phyloP scores from a whole-genome alignment of 1,284 basidiomycete genomes.

The Grifola frondosa region DNA sequence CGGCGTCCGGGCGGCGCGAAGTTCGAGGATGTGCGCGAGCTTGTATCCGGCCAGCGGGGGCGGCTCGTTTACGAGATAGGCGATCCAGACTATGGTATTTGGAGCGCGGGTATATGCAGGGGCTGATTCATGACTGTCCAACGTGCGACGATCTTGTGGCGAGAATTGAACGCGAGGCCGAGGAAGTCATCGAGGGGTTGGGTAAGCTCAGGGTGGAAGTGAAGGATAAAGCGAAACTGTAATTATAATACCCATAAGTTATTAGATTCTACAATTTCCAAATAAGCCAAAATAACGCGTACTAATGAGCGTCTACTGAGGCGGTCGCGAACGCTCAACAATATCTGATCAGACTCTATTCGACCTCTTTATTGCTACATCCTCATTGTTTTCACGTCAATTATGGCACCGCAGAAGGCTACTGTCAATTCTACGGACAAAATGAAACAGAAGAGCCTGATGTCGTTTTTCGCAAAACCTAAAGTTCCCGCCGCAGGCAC shows the following conservation, averaged over 20 bases:
- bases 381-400: no score
- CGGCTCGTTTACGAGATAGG: conserved; percentile 82
- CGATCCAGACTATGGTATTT: conserved; percentile 86
- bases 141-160: conserved; percentile 76
- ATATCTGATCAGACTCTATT: no score
- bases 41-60: conserved; percentile 82
- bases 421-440: no score
- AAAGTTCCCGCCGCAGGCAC: conserved; percentile 21
- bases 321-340: no score
- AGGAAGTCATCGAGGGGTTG: conserved; percentile 65
- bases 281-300: no score
- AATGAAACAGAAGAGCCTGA: conserved; percentile 73
- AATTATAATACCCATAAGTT: no score
- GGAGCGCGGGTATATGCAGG: conserved; percentile 77
- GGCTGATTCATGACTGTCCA: conserved; percentile 89
- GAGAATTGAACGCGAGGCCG: conserved; percentile 77
- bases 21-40: conserved; percentile 82
- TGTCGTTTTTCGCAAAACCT: conserved; percentile 64
- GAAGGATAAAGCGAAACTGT: conserved; percentile 47
- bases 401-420: no score
- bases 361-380: no score
- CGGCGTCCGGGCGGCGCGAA: conserved; percentile 79
- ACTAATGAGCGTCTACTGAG: no score
- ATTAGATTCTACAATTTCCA: no score
- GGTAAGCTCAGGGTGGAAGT: conserved; percentile 34